A percentile compares a stretch with the other conserved stretches of the same genome.
Evolutionary conservation across 2,329 filamentous ascomycete genomes (phyloP).

Genomic region (Penicillium digitatum): DNA sequence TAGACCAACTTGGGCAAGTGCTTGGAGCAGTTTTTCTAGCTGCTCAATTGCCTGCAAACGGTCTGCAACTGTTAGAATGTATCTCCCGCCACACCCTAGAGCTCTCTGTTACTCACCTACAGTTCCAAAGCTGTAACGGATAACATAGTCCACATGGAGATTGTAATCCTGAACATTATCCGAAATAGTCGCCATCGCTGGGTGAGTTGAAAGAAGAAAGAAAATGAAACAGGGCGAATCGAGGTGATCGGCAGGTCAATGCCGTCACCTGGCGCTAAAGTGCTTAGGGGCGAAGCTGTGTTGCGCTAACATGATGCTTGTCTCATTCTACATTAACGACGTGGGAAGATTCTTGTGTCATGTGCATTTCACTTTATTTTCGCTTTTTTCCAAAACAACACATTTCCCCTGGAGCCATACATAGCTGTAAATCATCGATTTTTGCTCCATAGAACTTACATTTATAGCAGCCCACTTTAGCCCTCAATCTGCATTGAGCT

Average conservation of each 20-base stretch:
- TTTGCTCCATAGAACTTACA: neutral
- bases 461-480: neutral
- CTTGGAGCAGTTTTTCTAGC: slow-evolving; percentile 74
- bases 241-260: slow-evolving; percentile 10
- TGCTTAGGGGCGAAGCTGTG: slow-evolving; percentile 7
- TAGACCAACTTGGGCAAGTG: slow-evolving; percentile 72
- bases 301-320: neutral
- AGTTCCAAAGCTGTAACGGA: slow-evolving; percentile 69
- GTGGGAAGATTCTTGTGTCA: neutral
- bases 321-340: neutral
- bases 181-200: slow-evolving; percentile 29
- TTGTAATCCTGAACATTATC: slow-evolving; percentile 46
- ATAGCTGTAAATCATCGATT: neutral
- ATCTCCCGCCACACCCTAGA: neutral
- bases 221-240: slow-evolving; percentile 5
- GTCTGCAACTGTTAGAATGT: slow-evolving; percentile 46
- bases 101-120: slow-evolving; percentile 50
- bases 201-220: slow-evolving; percentile 1
- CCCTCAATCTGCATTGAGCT: neutral
- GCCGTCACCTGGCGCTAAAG: slow-evolving; percentile 19
- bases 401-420: neutral
- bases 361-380: neutral
- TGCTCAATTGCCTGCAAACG: slow-evolving; percentile 65
- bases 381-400: too few species aligned
- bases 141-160: slow-evolving; percentile 81